phyloP scores from a whole-genome alignment of 1,284 basidiomycete species.

The Trametes versicolor region DNA sequence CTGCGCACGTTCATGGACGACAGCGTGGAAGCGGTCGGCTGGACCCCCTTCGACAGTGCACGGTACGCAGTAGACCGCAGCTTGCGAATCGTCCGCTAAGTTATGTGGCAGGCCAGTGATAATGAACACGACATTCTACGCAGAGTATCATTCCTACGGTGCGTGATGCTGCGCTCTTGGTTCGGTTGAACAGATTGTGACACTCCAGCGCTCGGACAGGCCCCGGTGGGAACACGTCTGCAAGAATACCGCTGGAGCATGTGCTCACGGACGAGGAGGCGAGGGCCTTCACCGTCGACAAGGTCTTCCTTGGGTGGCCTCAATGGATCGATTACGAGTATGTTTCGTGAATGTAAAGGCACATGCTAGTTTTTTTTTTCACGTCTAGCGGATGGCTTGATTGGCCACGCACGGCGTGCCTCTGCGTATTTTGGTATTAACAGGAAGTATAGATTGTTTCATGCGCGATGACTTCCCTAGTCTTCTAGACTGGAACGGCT shows the following conservation, averaged over 20 bases:
- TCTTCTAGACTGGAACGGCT: no score
- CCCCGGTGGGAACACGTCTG: constrained; percentile 60
- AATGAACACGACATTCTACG: constrained; percentile 66
- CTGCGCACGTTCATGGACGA: constrained; percentile 68
- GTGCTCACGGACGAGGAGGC: background rate
- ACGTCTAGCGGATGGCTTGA: no score
- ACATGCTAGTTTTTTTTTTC: no score
- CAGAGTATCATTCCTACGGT: constrained; percentile 67
- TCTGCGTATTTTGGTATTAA: no score
- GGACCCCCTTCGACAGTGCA: constrained; percentile 57
- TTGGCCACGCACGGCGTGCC: no score
- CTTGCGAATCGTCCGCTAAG: background rate
- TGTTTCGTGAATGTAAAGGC: background rate
- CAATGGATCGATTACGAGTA: constrained; percentile 1
- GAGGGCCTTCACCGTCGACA: background rate
- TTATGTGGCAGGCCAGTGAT: constrained; percentile 51
- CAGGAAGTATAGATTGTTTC: no score
- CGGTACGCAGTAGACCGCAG: constrained; percentile 43
- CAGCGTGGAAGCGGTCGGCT: constrained; percentile 61
- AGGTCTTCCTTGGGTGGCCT: background rate
- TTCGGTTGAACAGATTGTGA: background rate
- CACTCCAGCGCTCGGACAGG: constrained; percentile 48
- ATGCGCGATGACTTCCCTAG: no score
- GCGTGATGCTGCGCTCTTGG: background rate
- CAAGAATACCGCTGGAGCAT: constrained; percentile 46